Base-by-base conservation (phyloP, 164 flowering plant species). In the Dillenia suffruticosa region DNA sequence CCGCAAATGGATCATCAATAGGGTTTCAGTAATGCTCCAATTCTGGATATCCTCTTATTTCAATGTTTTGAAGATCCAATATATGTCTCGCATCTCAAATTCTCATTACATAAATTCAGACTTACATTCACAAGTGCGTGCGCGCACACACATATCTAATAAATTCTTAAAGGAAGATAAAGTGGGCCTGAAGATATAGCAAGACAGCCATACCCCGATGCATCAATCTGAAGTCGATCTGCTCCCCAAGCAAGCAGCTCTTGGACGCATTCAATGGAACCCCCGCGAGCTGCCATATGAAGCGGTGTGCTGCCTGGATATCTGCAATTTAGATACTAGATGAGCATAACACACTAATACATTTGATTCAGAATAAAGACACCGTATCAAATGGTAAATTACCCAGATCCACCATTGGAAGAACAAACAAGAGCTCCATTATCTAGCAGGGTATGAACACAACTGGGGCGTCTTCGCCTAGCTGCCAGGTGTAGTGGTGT, bases 181-280 rank as follows among this genome's bases (percentile, higher is more conserved):
- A 5, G 7, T 7, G 0, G 7, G 40, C 40, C 7, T 32, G 40
- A 48, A 46, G 51, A 24, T 16, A 57, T 12, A 6, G 53, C 12
- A 24, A 10, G 16, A 40, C 10, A 51, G 26, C 15, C 14, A 56
- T 67, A 82, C 86, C 84, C 82, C 22, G 70, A 62, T 46, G 82
- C 67, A 71, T 82, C 87, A 51, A 68, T 64, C 54, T 76, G 82
- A n/a, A 68, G 72, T 51, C 88, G 78, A 74, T 84, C 82, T n/a
- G 82, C 88, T 51, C 88, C 88, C 81, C 84, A 73, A 15, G 88
- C 82, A 48, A 84, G 82, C 73, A 84, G 76, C 61, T 77, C 81
- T 11, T 86, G 74, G 12, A 84, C 70, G 53, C 81, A 76, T n/a
- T 78, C 82, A 64, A 80, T 61, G 15, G 81, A 82, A 46, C 84